Percentiles rank a stretch among this genome's conserved stretches.
Conservation (phyloP, 306 rosid species). For the Cucumis cinereus region DNA sequence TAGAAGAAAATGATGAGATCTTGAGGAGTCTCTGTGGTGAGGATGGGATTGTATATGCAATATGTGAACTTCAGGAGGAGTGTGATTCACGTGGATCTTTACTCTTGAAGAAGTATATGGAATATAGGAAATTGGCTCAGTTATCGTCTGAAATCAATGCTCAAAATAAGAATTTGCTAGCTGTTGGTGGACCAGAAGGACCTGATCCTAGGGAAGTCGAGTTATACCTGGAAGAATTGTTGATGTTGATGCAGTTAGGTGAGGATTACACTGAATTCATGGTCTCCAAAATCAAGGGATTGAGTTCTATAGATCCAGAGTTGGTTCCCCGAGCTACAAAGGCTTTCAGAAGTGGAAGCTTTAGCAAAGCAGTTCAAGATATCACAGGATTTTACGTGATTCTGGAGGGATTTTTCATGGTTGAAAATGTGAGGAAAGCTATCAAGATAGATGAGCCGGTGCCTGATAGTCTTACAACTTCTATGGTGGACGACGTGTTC, state of each 20-base stretch:
- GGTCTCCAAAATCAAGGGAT: constrained; percentile 71
- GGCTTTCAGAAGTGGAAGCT: constrained; percentile 76
- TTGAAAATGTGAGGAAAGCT: constrained; percentile 92
- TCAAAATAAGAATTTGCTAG: constrained; percentile 58
- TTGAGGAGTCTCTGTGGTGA: constrained; percentile 81
- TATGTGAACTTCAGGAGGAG: constrained; percentile 95
- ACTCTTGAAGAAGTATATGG: constrained; percentile 87
- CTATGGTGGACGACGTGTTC: constrained; percentile 95
- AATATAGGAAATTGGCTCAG: constrained; percentile 60
- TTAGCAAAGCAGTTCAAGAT: constrained; percentile 79
- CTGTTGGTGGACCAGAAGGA: constrained; percentile 70
- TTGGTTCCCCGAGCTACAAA: constrained; percentile 80
- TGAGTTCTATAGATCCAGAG: constrained; percentile 75
- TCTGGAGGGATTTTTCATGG: constrained; percentile 93
- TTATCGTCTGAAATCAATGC: constrained; percentile 75
- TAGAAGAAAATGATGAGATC: constrained; percentile 74
- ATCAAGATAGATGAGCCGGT: constrained; percentile 73
- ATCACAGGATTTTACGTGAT: constrained; percentile 80
- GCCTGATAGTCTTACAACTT: constrained; percentile 81
- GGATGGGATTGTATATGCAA: constrained; percentile 87
- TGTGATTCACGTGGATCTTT: constrained; percentile 76
- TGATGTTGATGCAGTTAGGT: constrained; percentile 76
- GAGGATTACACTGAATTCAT: constrained; percentile 85
- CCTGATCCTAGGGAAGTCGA: constrained; percentile 87
- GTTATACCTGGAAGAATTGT: constrained; percentile 71